Percentiles rank a stretch among this genome's conserved stretches.
Conservation (phyloP, 768 basidiomycete species). For the Boletus sp. region DNA sequence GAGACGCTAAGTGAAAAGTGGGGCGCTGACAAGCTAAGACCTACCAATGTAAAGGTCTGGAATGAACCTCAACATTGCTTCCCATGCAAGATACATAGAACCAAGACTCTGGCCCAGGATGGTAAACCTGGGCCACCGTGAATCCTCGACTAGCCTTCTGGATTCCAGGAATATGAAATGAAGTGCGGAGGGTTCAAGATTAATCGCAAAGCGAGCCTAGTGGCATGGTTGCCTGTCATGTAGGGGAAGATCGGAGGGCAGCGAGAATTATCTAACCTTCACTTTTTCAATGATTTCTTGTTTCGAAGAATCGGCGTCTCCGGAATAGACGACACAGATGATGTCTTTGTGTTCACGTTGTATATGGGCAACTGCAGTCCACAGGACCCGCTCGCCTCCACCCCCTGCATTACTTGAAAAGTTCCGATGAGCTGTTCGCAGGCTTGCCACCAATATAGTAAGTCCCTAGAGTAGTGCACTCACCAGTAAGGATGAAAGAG, state of each 20-base stretch:
- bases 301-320: slow-evolving; percentile 80
- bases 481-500: slow-evolving; percentile 98
- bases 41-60: slow-evolving; percentile 91
- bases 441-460: neutral
- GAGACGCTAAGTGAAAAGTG: neutral
- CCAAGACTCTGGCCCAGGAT: slow-evolving; percentile 90
- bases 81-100: slow-evolving; percentile 78
- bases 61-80: slow-evolving; percentile 74
- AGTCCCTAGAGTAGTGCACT: slow-evolving; percentile 22
- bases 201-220: slow-evolving; percentile 80
- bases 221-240: neutral
- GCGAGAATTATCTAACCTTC: slow-evolving; percentile 46
- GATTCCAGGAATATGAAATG: slow-evolving; percentile 81
- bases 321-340: slow-evolving; percentile 83
- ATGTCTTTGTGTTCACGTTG: slow-evolving; percentile 66
- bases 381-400: slow-evolving; percentile 93
- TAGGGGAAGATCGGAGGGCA: neutral
- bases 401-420: slow-evolving; percentile 85
- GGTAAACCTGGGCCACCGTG: slow-evolving; percentile 87
- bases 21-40: slow-evolving; percentile 14
- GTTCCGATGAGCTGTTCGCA: slow-evolving; percentile 35
- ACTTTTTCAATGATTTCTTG: slow-evolving; percentile 78
- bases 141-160: slow-evolving; percentile 73
- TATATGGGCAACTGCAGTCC: slow-evolving; percentile 81
- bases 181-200: slow-evolving; percentile 59